Conservation (phyloP, 164 flowering plant genomes). For the Aristolochia contorta region DNA sequence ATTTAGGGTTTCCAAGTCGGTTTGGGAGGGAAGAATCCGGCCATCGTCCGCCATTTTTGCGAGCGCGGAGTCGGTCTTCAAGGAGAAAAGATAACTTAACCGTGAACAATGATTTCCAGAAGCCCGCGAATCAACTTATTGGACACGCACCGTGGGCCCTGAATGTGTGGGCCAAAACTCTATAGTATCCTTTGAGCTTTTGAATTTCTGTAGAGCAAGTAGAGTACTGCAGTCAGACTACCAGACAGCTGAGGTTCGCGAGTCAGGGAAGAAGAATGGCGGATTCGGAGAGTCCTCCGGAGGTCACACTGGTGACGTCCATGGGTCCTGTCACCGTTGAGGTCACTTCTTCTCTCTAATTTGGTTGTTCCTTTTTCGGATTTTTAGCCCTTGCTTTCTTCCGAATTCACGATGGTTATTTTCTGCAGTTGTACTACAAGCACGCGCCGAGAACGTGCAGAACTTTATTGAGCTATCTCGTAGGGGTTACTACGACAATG, state of each 20-base stretch:
- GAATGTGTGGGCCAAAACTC: no score
- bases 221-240: no score
- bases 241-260: no score
- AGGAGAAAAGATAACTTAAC: no score
- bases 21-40: background rate
- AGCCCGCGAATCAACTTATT: no score
- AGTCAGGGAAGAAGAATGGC: background rate
- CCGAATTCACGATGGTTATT: background rate
- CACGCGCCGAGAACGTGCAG: conserved; percentile 87
- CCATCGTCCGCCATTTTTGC: no score
- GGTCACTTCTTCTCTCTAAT: conserved; percentile 23
- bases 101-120: no score
- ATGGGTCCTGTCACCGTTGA: conserved; percentile 88
- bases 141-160: no score
- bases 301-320: conserved; percentile 90
- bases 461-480: conserved; percentile 89
- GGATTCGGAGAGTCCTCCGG: conserved; percentile 57
- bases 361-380: background rate
- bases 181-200: no score
- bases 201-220: no score
- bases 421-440: conserved; percentile 62
- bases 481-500: conserved; percentile 75
- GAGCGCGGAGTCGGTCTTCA: no score
- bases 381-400: background rate
- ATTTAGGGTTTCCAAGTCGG: background rate